Percentiles rank a stretch among this genome's conserved stretches.
Conservation (phyloP, 1,284 basidiomycete genomes). For the Pholiota adiposa region DNA sequence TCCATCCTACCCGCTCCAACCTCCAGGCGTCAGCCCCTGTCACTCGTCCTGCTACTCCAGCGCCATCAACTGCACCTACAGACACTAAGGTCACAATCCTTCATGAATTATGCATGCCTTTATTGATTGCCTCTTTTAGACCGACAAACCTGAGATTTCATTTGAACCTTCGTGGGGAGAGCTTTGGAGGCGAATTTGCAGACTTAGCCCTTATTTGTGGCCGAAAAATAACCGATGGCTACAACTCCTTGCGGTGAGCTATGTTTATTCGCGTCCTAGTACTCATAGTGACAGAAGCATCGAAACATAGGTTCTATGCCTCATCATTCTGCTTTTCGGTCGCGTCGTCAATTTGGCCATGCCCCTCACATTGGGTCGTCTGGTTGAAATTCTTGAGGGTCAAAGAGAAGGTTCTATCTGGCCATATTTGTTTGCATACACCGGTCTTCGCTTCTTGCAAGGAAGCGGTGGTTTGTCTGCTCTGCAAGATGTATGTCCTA, state of each 20-base stretch:
- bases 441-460: slow-evolving; percentile 66
- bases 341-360: slow-evolving; percentile 77
- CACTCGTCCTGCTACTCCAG: slow-evolving; percentile 65
- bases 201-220: slow-evolving; percentile 83
- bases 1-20: slow-evolving; percentile 54
- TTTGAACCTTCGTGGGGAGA: slow-evolving; percentile 72
- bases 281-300: not conserved
- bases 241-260: slow-evolving; percentile 71
- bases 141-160: slow-evolving; percentile 52
- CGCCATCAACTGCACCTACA: slow-evolving; percentile 47
- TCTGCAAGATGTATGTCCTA: slow-evolving; percentile 60
- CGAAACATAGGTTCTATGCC: slow-evolving; percentile 56
- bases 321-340: slow-evolving; percentile 71
- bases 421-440: slow-evolving; percentile 67
- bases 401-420: slow-evolving; percentile 53
- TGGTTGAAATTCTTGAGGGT: slow-evolving; percentile 66
- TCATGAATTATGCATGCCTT: slow-evolving; percentile 1
- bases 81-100: slow-evolving; percentile 38
- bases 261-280: slow-evolving; percentile 11
- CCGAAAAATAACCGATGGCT: slow-evolving; percentile 67
- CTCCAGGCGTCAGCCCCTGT: slow-evolving; percentile 56
- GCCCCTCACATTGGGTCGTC: slow-evolving; percentile 73
- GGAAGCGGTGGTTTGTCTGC: slow-evolving; percentile 74
- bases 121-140: slow-evolving; percentile 4
- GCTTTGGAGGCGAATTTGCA: slow-evolving; percentile 58